These are phyloP conservation scores for Saccharomyces jurei DNA, from an alignment of 805 yeast genomes.

Conservation along the genomic window DNA sequence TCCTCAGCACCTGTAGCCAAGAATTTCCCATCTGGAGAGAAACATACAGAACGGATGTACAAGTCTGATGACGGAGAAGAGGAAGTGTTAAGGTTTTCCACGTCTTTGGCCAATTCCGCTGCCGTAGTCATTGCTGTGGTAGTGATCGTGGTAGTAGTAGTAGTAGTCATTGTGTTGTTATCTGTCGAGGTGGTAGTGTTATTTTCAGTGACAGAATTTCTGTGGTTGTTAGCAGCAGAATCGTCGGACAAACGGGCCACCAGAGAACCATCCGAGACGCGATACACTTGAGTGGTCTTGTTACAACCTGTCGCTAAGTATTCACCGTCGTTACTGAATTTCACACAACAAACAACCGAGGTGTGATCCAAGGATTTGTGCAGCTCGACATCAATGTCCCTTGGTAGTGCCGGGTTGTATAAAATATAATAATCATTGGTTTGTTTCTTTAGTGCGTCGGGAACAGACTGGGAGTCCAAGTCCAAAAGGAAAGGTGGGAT, in stretches of 20 bases:
- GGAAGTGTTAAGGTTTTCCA: slow-evolving; percentile 29
- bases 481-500: slow-evolving; percentile 76
- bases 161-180: neutral
- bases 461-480: slow-evolving; percentile 69
- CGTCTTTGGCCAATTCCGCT: neutral
- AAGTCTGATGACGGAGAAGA: slow-evolving; percentile 63
- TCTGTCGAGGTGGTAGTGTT: slow-evolving; percentile 4
- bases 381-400: slow-evolving; percentile 72
- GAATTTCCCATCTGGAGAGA: slow-evolving; percentile 89
- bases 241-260: slow-evolving; percentile 85
- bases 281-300: slow-evolving; percentile 88
- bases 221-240: slow-evolving; percentile 35
- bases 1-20: slow-evolving; percentile 93
- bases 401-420: slow-evolving; percentile 80
- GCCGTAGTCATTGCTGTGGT: neutral
- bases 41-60: slow-evolving; percentile 91
- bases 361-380: slow-evolving; percentile 87
- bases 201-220: slow-evolving; percentile 7
- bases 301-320: slow-evolving; percentile 95
- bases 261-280: slow-evolving; percentile 84
- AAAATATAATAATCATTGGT: slow-evolving; percentile 79
- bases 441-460: slow-evolving; percentile 72
- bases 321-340: slow-evolving; percentile 86
- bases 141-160: neutral
- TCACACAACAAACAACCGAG: slow-evolving; percentile 93